phyloP scores from a whole-genome alignment of 2,329 filamentous ascomycete species.

The Hortaea werneckii region DNA sequence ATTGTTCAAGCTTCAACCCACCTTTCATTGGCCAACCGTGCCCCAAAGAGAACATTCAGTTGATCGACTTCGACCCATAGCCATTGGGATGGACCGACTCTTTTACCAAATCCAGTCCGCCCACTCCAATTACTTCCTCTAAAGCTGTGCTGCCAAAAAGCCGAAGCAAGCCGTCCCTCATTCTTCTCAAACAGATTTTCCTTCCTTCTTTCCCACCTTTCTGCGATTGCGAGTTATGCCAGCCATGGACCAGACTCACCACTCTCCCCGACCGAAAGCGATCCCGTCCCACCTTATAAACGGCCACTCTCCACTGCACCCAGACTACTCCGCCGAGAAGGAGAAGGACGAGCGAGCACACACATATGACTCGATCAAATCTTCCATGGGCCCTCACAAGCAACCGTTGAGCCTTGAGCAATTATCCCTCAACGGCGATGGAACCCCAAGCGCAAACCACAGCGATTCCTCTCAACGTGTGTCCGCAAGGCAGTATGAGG shows the following conservation, averaged over 20 bases:
- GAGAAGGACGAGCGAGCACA: conserved; percentile 45
- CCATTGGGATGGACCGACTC: conserved; percentile 22
- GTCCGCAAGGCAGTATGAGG: conserved; percentile 20
- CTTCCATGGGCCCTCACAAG: conserved; percentile 42
- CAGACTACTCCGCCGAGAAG: conserved; percentile 35
- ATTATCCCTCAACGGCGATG: conserved; percentile 5
- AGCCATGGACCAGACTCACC: no score
- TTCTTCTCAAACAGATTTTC: not conserved
- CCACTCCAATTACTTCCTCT: conserved; percentile 26
- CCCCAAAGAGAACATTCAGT: no score
- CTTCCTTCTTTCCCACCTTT: not conserved
- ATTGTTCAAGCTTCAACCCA: no score
- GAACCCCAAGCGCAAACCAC: not conserved
- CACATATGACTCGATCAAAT: conserved; percentile 48
- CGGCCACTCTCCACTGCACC: conserved; percentile 41
- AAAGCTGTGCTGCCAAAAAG: conserved; percentile 1
- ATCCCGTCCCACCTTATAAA: conserved; percentile 49
- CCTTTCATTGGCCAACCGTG: no score
- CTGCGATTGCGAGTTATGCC: no score
- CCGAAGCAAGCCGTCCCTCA: not conserved
- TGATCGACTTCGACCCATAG: not conserved
- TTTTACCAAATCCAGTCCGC: conserved; percentile 27
- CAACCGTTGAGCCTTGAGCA: conserved; percentile 31
- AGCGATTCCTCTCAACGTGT: conserved; percentile 6
- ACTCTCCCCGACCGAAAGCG: conserved; percentile 35